A percentile compares a stretch with the other conserved stretches of the same genome.
Conservation (phyloP, 116 monocot species). For the Cymodocea nodosa region DNA sequence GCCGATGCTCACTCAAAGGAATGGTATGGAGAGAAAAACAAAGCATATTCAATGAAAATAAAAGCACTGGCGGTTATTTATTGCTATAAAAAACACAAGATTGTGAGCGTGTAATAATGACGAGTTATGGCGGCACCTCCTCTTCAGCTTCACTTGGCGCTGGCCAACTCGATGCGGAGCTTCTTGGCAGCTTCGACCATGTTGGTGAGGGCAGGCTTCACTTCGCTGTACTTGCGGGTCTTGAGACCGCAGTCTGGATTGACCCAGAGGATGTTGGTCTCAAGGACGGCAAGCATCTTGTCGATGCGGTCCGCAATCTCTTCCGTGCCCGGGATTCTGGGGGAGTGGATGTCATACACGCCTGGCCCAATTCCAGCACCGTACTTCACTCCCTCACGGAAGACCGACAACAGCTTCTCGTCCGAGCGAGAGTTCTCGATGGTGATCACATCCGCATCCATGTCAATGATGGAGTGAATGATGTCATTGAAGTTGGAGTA, state of each 20-base stretch:
- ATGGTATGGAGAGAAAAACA: no score
- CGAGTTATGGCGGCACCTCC: no score
- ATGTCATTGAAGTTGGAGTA: constrained; percentile 93
- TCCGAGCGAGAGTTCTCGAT: constrained; percentile 90
- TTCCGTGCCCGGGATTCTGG: constrained; percentile 67
- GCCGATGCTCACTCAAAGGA: no score
- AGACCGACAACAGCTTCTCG: constrained; percentile 84
- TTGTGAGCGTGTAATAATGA: no score
- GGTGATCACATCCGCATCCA: constrained; percentile 91
- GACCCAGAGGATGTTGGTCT: constrained; percentile 79
- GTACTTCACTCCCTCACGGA: constrained; percentile 80
- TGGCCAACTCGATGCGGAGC: constrained; percentile 53
- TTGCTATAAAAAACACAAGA: no score
- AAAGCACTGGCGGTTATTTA: no score
- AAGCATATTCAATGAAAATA: no score
- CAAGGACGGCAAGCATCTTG: constrained; percentile 84
- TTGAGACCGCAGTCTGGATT: constrained; percentile 89
- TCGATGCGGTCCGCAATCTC: constrained; percentile 77
- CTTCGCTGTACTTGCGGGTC: constrained; percentile 82
- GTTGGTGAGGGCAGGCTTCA: constrained; percentile 60
- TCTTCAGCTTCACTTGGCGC: constrained; percentile 36
- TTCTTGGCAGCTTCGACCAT: constrained; percentile 70
- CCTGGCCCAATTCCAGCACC: constrained; percentile 90
- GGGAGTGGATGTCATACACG: constrained; percentile 89
- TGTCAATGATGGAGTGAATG: constrained; percentile 86